Base-by-base conservation (phyloP, 2,329 filamentous ascomycete species). In the Pyricularia grisea region DNA sequence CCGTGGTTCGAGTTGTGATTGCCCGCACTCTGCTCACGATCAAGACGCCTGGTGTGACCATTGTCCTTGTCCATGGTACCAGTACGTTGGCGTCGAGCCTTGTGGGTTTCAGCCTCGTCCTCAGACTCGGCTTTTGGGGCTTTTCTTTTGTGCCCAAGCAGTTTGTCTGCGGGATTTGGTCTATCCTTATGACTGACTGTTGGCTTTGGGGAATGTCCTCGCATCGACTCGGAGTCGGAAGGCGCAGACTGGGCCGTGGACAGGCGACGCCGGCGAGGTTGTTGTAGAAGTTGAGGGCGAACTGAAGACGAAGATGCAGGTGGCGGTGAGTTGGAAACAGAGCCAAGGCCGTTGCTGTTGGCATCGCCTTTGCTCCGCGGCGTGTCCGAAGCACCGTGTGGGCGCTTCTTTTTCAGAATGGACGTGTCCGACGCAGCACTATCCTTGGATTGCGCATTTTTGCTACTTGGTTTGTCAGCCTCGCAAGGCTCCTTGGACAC, bases 331-430 rank as follows among this genome's bases (percentile, higher is more conserved):
- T 83, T 81, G 60, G 86, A 86, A 65, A 84, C 85, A 69, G 87
- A 88, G 77, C 85, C 88, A 72, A 87, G 79, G 33, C 84, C 85
- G 74, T 84, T 87, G 2, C 85, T 87, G 61, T 78, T 78, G 73
- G 87, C 58, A 11, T 61, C 60, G 10, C 30, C 84, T 74, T 86
- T 86, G 68, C 71, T 77, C 68, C 80, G 80, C 69, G 78, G 77
- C 69, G 78, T 77, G 66, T 82, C 80, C 67, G 77, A 70, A 78
- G 80, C 82, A 70, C 83, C 82, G 50, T 76, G 72, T 71, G 73
- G 77, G 74, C 84, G 82, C 77, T 86, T 88, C 77, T 83, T 86
- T 75, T 84, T 87, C 7, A 76, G 72, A 30, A 78, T 74, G 71
- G 74, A 72, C 69, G 74, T 75, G 69, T 78, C 78, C 71, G 76